Evolutionary conservation across 2,329 filamentous ascomycete genomes (phyloP).

Genomic region (Calonectria pteridis): DNA sequence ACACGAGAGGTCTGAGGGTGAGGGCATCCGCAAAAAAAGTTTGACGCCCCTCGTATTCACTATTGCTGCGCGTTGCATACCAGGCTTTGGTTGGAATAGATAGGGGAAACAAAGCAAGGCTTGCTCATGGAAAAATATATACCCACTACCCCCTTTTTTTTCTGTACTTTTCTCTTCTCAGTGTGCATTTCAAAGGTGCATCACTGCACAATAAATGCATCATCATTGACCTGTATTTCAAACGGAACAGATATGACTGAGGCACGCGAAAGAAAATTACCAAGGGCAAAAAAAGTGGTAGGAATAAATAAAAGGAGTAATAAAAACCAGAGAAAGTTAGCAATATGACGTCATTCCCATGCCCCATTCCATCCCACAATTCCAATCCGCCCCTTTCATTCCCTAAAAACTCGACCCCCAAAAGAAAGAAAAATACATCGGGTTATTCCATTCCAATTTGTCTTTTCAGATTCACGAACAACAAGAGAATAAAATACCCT

Average conservation of each 20-base stretch:
- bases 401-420: neutral
- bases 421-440: neutral
- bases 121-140: neutral
- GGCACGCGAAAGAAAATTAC: neutral
- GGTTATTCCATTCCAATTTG: neutral
- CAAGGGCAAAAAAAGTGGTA: neutral
- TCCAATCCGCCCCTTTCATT: neutral
- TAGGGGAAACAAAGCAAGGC: neutral
- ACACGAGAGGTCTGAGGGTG: neutral
- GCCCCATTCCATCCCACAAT: constrained; percentile 1
- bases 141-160: neutral
- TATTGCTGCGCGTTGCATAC: neutral
- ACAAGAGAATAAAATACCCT: neutral
- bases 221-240: neutral
- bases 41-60: neutral
- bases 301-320: neutral
- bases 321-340: neutral
- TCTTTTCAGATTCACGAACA: neutral
- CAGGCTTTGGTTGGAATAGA: neutral
- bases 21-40: neutral
- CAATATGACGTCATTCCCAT: neutral
- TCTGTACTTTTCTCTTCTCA: neutral
- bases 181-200: neutral
- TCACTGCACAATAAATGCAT: neutral
- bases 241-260: neutral